Conservation (phyloP, 371 early-diverging fungal genomes). For the Haplosporangium sp. region DNA sequence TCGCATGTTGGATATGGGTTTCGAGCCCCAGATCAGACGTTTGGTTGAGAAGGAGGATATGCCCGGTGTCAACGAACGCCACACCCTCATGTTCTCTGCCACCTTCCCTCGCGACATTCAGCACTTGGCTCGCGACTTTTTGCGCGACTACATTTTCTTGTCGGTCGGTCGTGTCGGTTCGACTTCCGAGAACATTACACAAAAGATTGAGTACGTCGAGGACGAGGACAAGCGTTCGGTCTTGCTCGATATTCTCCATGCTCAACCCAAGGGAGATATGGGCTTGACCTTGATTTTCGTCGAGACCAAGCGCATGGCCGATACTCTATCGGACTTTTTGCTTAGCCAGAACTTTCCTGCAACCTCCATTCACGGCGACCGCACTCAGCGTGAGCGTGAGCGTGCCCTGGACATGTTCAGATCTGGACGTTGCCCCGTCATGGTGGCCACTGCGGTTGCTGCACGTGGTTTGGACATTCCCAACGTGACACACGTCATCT, state of each 20-base stretch:
- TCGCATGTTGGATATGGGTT: conserved; percentile 94
- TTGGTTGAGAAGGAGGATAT: conserved; percentile 64
- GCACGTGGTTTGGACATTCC: conserved; percentile 93
- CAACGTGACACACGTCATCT: conserved; percentile 84
- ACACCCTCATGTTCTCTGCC: conserved; percentile 92
- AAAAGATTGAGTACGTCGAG: conserved; percentile 87
- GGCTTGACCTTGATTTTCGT: conserved; percentile 97
- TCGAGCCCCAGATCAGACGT: conserved; percentile 74
- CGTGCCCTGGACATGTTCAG: conserved; percentile 93
- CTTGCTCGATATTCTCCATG: conserved; percentile 86
- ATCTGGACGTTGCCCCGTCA: conserved; percentile 70
- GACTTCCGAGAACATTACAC: conserved; percentile 97
- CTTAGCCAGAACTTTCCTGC: conserved; percentile 80
- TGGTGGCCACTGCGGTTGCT: conserved; percentile 94
- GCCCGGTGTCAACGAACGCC: conserved; percentile 51
- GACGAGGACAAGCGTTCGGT: conserved; percentile 88
- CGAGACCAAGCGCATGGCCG: conserved; percentile 98
- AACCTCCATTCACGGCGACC: conserved; percentile 89
- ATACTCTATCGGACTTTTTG: conserved; percentile 86
- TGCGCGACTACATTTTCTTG: conserved; percentile 93
- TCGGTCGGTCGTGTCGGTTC: conserved; percentile 96
- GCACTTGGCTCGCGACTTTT: conserved; percentile 92
- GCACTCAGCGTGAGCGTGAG: conserved; percentile 95
- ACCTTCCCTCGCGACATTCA: conserved; percentile 98
- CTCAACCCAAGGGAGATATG: conserved; percentile 65